Evolutionary conservation across 768 basidiomycete species (phyloP), one percentile per base, ranked within the genome.

Genomic region (Leucosporidium scottii): DNA sequence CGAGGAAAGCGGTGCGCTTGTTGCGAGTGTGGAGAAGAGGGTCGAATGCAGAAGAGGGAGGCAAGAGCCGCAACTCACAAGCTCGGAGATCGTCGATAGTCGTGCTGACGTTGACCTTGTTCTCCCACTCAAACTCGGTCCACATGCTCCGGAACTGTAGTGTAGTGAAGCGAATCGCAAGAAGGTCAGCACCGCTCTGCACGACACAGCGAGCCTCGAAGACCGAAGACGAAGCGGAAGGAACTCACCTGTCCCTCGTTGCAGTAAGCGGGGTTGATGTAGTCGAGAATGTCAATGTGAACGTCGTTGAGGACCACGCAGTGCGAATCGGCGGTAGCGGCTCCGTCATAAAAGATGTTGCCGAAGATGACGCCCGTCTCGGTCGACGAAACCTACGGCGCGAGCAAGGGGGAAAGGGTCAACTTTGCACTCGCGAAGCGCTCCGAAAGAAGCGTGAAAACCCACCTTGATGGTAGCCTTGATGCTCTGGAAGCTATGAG

Each of bases 111-210:
- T 97, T 97, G 64, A 98, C 94, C 74, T 93, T 85, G 81, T 99
- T 99, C 83, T 99, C 94, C 94, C 94, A 99, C 78, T 99, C 94
- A 75, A 99, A 99, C 79, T 98, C 96, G 31, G 93, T 99, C 94
- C 94, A 96, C 92, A 94, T 94, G 78, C 85, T 90, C 39, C 94
- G 85, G 85, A 94, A 94, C 89, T 93, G 74, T 12, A 54, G 70
- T 93, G 74, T 12, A 54, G 70, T 25, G 23, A 59, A 57, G 39
- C 2, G 8, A 13, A 44, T 28, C 55, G 44, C 30, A 31, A 15
- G 36, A 21, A 53, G 7, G 5, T 28, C 27, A 61, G 27, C 36
- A 50, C 59, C 12, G 18, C 25, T n/a, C 36, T 30, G 57, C 18
- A 62, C 18, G 34, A 4, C 10, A 34, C 34, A 34, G 34, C 34